A percentile compares a stretch with the other conserved stretches of the same genome.
These are phyloP conservation scores for Yarrowia sp. DNA, from an alignment of 805 yeast genomes.

Conservation along the genomic window DNA sequence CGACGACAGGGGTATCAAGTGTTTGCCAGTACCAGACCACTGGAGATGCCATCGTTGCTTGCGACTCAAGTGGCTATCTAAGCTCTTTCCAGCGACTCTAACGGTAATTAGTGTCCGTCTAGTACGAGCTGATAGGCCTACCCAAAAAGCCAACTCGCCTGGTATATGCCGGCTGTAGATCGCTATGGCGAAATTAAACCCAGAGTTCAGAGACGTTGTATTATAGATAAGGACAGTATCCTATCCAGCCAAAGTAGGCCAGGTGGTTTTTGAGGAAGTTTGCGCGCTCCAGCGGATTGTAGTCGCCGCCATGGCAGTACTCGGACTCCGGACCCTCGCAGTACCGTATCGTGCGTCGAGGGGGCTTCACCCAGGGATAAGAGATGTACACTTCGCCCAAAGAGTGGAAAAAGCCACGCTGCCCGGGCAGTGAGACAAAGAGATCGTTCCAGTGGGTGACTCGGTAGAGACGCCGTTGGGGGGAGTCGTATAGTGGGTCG, in stretches of 20 bases:
- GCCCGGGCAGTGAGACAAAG: background rate
- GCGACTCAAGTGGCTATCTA: no score
- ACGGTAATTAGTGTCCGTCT: no score
- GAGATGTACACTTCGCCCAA: slow-evolving; percentile 19
- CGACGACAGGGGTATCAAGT: background rate
- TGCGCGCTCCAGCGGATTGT: slow-evolving; percentile 17
- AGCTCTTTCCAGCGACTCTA: no score
- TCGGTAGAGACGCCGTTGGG: slow-evolving; percentile 2
- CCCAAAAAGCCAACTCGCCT: no score
- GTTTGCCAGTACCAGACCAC: no score
- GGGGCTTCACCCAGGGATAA: slow-evolving; percentile 2
- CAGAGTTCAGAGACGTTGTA: no score
- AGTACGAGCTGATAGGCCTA: no score
- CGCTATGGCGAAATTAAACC: background rate
- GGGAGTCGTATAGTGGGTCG: slow-evolving; percentile 11
- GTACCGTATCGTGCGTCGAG: background rate
- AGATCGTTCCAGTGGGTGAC: slow-evolving; percentile 20
- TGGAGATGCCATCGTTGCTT: no score
- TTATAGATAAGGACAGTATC: slow-evolving; percentile 20
- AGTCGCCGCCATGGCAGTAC: slow-evolving; percentile 11
- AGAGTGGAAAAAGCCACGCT: slow-evolving; percentile 1
- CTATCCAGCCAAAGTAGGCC: slow-evolving; percentile 14
- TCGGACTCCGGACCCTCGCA: slow-evolving; percentile 14
- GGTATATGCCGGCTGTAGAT: no score
- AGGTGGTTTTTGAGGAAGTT: slow-evolving; percentile 19